Evolutionary conservation across 306 rosid genomes (phyloP), one percentile per base, ranked within the genome.

Genomic region (Quercus cerris): DNA sequence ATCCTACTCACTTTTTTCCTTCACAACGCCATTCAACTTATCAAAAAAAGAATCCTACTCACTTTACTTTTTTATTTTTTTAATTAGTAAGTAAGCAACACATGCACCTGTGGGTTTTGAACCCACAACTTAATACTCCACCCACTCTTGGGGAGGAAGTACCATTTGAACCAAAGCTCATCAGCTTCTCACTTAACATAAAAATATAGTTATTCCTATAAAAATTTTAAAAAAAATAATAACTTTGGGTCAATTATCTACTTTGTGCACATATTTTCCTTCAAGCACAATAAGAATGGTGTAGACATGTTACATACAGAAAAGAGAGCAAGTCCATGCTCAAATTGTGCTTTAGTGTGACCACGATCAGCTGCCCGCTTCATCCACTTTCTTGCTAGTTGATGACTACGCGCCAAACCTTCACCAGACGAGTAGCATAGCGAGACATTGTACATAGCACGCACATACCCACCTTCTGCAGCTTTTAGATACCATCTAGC

Each of bases 321-420:
- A 84, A 90, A 93, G 56, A 94, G 94, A 49, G 90, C 75, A 73
- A 93, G 87, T 33, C 97, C 97, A 46, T 93, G 95, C 87, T 94
- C 97, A 81, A 84, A 93, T 72, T 94, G 99, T 82, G 97, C 97
- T 85, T 90, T 93, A 76, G 81, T 73, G 51, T 94, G 97, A 78
- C 95, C 95, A 18, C 81, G 88, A 78, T 94, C 97, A 27, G 97
- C 99, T 56, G 97, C 99, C 78, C 88, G 87, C 91, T 90, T 90
- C 99, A 91, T 93, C 97, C 99, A 94, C 79, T 87, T 93, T 75
- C 92, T 91, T 38, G 92, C 97, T 44, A 73, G 71, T 71, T 81
- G 87, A 84, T 80, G 94, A 85, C 82, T 87, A 23, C 51, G 93
- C 7, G 75, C 14, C 78, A 94, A 51, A 5, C 99, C 97, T 83